These are phyloP conservation scores for Wickerhamiella sorbophila DNA, from an alignment of 805 yeast species.

Conservation along the genomic window DNA sequence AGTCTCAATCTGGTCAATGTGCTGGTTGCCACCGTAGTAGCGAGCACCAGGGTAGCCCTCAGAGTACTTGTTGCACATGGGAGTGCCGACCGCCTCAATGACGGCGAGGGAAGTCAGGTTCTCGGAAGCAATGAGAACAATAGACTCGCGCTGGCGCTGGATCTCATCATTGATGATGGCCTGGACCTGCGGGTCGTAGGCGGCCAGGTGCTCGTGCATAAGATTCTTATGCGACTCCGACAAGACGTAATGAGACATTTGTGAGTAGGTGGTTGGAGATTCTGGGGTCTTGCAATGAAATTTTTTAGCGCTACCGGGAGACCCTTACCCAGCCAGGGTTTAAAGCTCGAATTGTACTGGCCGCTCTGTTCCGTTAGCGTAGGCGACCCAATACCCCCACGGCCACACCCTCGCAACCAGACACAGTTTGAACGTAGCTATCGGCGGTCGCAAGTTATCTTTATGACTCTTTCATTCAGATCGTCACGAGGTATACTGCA, in stretches of 20 bases:
- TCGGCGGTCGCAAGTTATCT: no score
- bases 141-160: constrained; percentile 78
- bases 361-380: no score
- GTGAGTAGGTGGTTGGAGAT: not conserved
- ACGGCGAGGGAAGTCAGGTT: constrained; percentile 93
- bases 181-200: constrained; percentile 69
- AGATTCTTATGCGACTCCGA: constrained; percentile 23
- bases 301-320: no score
- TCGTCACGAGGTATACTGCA: no score
- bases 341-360: no score
- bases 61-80: constrained; percentile 94
- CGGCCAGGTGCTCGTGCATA: constrained; percentile 19
- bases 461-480: no score
- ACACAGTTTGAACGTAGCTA: no score
- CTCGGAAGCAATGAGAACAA: constrained; percentile 88
- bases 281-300: no score
- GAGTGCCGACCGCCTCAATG: constrained; percentile 87
- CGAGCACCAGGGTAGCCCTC: constrained; percentile 98
- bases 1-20: constrained; percentile 79
- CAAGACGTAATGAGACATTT: constrained; percentile 22
- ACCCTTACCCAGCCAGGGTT: no score
- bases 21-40: constrained; percentile 95
- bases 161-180: constrained; percentile 63
- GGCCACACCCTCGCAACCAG: no score
- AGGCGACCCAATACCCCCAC: no score